These are phyloP conservation scores for Pythium phragmitis DNA, from an alignment of 352 stramenopile species.

Conservation along the genomic window DNA sequence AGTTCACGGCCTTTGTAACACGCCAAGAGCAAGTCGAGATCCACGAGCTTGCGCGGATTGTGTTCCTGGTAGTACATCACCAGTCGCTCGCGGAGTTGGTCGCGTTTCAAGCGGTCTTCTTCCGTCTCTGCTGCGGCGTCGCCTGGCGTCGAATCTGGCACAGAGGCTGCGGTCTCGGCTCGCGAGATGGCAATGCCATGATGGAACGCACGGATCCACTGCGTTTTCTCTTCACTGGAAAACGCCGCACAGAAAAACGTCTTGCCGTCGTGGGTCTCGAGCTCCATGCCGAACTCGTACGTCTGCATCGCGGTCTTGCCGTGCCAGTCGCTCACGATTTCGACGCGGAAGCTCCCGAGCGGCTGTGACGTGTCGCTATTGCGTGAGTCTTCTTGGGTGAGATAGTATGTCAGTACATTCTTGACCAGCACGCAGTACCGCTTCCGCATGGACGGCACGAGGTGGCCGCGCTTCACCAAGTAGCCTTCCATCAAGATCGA, in stretches of 20 bases:
- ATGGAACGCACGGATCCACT: constrained; percentile 65
- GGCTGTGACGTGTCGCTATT: constrained; percentile 28
- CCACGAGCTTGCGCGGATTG: constrained; percentile 34
- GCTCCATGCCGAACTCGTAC: constrained; percentile 63
- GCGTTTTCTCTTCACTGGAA: constrained; percentile 46
- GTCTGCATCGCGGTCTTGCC: constrained; percentile 54
- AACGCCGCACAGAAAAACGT: constrained; percentile 74
- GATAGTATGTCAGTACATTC: constrained; percentile 58
- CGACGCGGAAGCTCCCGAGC: constrained; percentile 43
- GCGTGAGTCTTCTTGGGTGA: constrained; percentile 69
- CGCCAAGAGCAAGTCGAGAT: constrained; percentile 32
- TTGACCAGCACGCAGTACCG: constrained; percentile 65
- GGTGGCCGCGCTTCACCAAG: constrained; percentile 67
- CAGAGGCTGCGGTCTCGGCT: background rate
- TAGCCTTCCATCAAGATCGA: constrained; percentile 72
- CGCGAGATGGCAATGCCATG: constrained; percentile 43
- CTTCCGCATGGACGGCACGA: constrained; percentile 75
- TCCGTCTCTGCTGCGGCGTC: background rate
- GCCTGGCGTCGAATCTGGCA: background rate
- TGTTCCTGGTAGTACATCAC: constrained; percentile 31
- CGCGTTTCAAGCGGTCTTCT: constrained; percentile 20
- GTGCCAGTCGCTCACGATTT: constrained; percentile 65
- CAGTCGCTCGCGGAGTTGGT: constrained; percentile 26
- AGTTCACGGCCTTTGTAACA: constrained; percentile 35
- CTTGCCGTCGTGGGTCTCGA: constrained; percentile 63